These are phyloP conservation scores for Podospora tetraspora DNA, from an alignment of 495 filamentous ascomycete genomes.

Conservation along the genomic window DNA sequence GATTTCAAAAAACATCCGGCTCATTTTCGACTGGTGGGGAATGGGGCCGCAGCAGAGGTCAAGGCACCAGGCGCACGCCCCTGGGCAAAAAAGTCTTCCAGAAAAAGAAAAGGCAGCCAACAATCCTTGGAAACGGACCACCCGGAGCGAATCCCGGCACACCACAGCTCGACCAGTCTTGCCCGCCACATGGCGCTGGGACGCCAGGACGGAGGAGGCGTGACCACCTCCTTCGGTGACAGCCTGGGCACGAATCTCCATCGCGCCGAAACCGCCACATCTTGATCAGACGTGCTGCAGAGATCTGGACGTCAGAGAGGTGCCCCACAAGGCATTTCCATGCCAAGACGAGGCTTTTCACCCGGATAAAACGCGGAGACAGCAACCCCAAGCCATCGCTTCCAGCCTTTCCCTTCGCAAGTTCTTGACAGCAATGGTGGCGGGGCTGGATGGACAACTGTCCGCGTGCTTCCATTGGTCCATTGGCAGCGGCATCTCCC, in stretches of 20 bases:
- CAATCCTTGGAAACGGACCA: background rate
- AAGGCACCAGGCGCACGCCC: background rate
- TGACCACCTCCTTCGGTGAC: background rate
- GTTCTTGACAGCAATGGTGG: background rate
- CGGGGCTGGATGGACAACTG: background rate
- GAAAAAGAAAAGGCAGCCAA: background rate
- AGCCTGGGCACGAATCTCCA: background rate
- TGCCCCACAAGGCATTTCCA: background rate
- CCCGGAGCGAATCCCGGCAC: background rate
- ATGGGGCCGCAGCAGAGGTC: background rate
- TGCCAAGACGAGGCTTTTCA: background rate
- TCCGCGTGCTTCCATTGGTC: background rate
- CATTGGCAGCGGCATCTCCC: background rate
- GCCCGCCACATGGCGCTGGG: background rate
- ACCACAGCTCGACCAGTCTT: background rate
- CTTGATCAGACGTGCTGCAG: background rate
- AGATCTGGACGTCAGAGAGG: background rate
- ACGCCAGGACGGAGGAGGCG: background rate
- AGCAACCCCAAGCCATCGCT: background rate
- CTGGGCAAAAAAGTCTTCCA: background rate
- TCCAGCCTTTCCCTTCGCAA: background rate
- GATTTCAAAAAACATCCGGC: background rate
- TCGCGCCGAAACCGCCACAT: slow-evolving; percentile 1
- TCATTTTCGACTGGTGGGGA: background rate
- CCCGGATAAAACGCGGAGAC: background rate